Base-by-base conservation (phyloP, 306 rosid species). In the Castanea crenata region DNA sequence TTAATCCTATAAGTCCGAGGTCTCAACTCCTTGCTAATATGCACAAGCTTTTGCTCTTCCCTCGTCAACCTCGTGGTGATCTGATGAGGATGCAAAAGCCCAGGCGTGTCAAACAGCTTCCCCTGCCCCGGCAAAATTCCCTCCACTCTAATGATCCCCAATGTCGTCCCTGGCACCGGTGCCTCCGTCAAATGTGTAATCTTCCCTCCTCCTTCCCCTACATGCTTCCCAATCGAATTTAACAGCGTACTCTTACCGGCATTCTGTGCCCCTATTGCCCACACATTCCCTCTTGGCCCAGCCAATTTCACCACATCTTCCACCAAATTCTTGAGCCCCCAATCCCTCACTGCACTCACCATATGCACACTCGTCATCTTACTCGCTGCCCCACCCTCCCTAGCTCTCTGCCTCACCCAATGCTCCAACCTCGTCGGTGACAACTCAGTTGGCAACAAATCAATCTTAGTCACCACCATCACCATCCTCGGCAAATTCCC, bases 221-320 rank as follows among this genome's bases (percentile, higher is more conserved):
- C 86, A 78, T 78, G 55, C 80, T 81, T 90, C 46, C 97, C 98
- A 13, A 92, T 85, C 1, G 95, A 87, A 74, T 95, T 95, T 57
- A 95, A 90, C 76, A 92, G 73, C 1, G 99, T 95, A 74, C 98
- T 92, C 89, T 95, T 95, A 64, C 99, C 99, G 1, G 97, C 99
- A 83, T 95, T 95, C 71, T 95, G 99, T 1, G 99, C 96, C 74
- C 99, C 99, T 75, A 95, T 83, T 21, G 90, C 92, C 99, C 99
- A 95, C 74, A 92, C 95, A 74, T 89, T 90, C 63, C 99, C 99
- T 79, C 99, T 86, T 9, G 90, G 83, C 69, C 99, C 99, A 4
- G 87, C 98, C 84, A 95, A 85, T 38, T 41, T 78, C 41, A 83
- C 63, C 55, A 94, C 84, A 82, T 91, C 89, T 19, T 92, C 95